Evolutionary conservation across 228 moss, liverwort and hornwort species (phyloP), one percentile per base, ranked within the genome.

Genomic region (Sphagnum fallax): DNA sequence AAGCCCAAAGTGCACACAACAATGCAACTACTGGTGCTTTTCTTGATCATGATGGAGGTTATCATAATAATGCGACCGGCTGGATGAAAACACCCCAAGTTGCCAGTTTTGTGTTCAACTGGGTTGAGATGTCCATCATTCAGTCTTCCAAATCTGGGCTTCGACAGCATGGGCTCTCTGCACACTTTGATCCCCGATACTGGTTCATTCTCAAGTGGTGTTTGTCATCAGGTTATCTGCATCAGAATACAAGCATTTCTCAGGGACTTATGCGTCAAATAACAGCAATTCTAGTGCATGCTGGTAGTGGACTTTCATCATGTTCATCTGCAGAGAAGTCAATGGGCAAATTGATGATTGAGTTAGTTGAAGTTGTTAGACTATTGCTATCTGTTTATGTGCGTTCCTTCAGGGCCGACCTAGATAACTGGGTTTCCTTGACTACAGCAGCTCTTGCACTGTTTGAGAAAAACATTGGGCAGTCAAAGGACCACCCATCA

Each of bases 401-500:
- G 81, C 90, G 86, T 18, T 82, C 92, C 4, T 94, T 94, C 66
- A 82, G 90, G 75, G 90, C 94, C 50, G 90, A 94, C 67, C 16
- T 92, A 47, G 98, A 98, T 67, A 81, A 92, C 59, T 98, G 94
- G 94, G 78, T 98, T 47, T 86, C 90, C 47, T 72, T 98, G 70
- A 83, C 92, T 0, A 74, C 58, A 32, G 82, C 71, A 65, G 88
- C 90, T 12, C 73, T 98, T 47, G 68, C 9, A 47, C 75, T 85
- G 6, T 72, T 87, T 69, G 78, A 15, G 4, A 48, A 72, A 49
- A 67, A 74, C 4, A 77, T 65, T 47, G 68, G 61, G 70, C 68
- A 16, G 13, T 68, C n/a, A 15, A 51, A 59, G 50, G 73, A 70
- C 52, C 67, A 12, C 6, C 5, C 12, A 32, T 12, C 52, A 0